These are phyloP conservation scores for Wallacemonas sp. DNA, from an alignment of 208 protist species.

Conservation along the genomic window DNA sequence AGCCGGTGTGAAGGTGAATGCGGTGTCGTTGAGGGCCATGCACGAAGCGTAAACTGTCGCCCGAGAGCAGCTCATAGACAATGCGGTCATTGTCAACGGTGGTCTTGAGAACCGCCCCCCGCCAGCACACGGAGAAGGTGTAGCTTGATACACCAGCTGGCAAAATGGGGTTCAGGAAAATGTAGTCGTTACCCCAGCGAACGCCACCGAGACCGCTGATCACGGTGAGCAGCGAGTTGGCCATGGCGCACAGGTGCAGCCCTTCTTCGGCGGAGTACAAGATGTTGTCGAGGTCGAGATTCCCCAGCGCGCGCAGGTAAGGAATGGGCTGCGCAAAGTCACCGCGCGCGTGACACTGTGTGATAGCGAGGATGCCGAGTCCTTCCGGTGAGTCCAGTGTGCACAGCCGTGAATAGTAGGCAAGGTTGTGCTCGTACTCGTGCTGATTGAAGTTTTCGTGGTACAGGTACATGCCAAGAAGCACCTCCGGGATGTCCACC, in stretches of 20 bases:
- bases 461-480: conserved; percentile 84
- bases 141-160: conserved; percentile 65
- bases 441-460: conserved; percentile 69
- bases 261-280: conserved; percentile 82
- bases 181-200: conserved; percentile 30
- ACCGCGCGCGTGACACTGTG: conserved; percentile 57
- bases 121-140: conserved; percentile 80
- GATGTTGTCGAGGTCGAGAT: conserved; percentile 88
- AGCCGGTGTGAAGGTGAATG: conserved; percentile 84
- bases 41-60: conserved; percentile 79
- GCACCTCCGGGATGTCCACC: conserved; percentile 88
- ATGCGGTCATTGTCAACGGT: conserved; percentile 55
- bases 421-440: conserved; percentile 71
- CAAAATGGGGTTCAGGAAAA: conserved; percentile 73
- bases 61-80: conserved; percentile 78
- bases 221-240: conserved; percentile 49
- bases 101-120: conserved; percentile 61
- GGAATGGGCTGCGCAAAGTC: conserved; percentile 75
- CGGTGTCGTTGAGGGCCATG: conserved; percentile 60
- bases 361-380: conserved; percentile 67
- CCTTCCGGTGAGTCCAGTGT: conserved; percentile 84
- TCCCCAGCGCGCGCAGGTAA: conserved; percentile 62
- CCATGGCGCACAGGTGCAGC: conserved; percentile 85
- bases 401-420: conserved; percentile 84
- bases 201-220: conserved; percentile 81